Conservation (phyloP, 2,329 filamentous ascomycete species). For the Ophiocordyceps unilateralis region DNA sequence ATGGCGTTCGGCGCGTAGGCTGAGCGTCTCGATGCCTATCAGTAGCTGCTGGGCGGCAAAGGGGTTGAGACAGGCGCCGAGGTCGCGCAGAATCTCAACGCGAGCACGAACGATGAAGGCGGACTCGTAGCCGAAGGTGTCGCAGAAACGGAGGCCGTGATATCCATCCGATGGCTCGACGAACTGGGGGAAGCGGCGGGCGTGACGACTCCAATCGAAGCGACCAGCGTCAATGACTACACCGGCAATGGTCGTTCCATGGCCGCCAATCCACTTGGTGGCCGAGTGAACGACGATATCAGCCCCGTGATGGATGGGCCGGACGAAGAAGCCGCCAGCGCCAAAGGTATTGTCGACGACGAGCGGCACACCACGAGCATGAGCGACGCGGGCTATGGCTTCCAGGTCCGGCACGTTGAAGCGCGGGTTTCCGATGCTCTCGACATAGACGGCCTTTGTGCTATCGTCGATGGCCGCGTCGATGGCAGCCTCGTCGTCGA, state of each 20-base stretch:
- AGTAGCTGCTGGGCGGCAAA: slow-evolving; percentile 88
- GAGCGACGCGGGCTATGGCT: slow-evolving; percentile 67
- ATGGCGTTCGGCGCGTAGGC: slow-evolving; percentile 70
- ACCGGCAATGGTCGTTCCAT: slow-evolving; percentile 81
- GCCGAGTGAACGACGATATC: slow-evolving; percentile 91
- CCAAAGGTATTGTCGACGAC: slow-evolving; percentile 89
- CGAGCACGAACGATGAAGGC: slow-evolving; percentile 73
- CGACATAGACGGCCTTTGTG: slow-evolving; percentile 83
- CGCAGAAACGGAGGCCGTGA: slow-evolving; percentile 87
- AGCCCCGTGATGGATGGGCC: slow-evolving; percentile 76
- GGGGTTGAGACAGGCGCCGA: slow-evolving; percentile 69
- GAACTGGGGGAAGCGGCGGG: slow-evolving; percentile 78
- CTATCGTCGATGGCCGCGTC: slow-evolving; percentile 73
- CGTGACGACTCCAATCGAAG: slow-evolving; percentile 84
- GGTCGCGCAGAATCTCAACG: slow-evolving; percentile 78
- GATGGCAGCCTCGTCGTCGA: slow-evolving; percentile 66
- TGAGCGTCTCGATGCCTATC: slow-evolving; percentile 78
- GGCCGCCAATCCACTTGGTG: slow-evolving; percentile 94
- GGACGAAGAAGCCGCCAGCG: slow-evolving; percentile 74
- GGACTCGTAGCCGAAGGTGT: slow-evolving; percentile 61
- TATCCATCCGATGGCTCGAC: slow-evolving; percentile 76
- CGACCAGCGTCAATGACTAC: slow-evolving; percentile 77
- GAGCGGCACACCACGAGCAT: slow-evolving; percentile 46
- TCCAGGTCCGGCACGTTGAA: slow-evolving; percentile 90
- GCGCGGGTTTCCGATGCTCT: slow-evolving; percentile 84